These are phyloP conservation scores for Erysimum cheiranthoides DNA, from an alignment of 345 rosid species.

Conservation along the genomic window DNA sequence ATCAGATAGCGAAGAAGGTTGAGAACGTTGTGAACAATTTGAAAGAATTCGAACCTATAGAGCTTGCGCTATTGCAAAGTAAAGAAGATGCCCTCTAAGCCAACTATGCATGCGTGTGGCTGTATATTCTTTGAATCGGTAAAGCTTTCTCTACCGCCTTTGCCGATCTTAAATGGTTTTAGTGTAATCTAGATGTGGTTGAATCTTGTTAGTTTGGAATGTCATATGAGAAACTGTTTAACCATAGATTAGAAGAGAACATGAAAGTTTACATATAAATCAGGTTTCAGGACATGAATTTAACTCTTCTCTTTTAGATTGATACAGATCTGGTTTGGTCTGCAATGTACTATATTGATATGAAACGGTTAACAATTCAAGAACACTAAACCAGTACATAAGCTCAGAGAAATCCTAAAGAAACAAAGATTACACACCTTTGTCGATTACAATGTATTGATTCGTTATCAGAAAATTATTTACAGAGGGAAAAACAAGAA, in stretches of 20 bases:
- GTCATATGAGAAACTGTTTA: constrained; percentile 14
- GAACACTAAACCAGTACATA: constrained; percentile 32
- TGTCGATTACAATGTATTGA: constrained; percentile 6
- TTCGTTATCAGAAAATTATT: constrained; percentile 25
- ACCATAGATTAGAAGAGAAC: constrained; percentile 20
- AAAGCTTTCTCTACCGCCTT: constrained; percentile 19
- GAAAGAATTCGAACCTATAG: constrained; percentile 61
- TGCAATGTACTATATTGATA: constrained; percentile 14
- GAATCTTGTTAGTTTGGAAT: constrained; percentile 28
- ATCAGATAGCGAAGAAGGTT: constrained; percentile 58
- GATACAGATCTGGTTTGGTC: background rate
- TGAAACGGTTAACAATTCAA: constrained; percentile 7
- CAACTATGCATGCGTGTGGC: background rate
- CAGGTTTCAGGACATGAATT: constrained; percentile 19
- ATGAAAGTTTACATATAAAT: constrained; percentile 4
- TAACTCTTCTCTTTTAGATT: background rate
- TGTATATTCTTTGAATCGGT: constrained; percentile 21
- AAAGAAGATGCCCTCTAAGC: constrained; percentile 41
- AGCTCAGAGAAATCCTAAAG: constrained; percentile 8
- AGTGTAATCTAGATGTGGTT: constrained; percentile 11
- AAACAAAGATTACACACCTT: constrained; percentile 28
- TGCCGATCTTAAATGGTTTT: background rate
- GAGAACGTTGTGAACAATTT: constrained; percentile 59
- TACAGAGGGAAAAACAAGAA: constrained; percentile 34
- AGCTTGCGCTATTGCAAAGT: constrained; percentile 48